Evolutionary conservation across 164 flowering plant species (phyloP).

Genomic region (Annona cherimola): DNA sequence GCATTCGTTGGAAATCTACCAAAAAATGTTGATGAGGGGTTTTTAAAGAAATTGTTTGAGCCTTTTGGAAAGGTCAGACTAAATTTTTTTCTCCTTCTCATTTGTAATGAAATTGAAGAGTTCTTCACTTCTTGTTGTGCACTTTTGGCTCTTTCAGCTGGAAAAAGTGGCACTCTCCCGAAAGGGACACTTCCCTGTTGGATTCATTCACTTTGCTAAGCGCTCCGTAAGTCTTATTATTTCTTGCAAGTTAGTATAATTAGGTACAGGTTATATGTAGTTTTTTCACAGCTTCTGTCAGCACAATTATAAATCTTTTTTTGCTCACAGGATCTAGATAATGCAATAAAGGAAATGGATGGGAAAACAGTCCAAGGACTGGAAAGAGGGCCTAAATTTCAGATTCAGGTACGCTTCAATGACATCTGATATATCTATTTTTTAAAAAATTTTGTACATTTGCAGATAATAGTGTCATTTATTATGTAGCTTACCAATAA

Average conservation of each 20-base stretch:
- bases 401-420: slow-evolving; percentile 19
- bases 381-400: slow-evolving; percentile 20
- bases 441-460: not conserved
- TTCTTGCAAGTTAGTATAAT: not conserved
- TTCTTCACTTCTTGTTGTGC: not conserved
- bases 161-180: slow-evolving; percentile 37
- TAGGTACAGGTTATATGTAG: too few species aligned
- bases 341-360: slow-evolving; percentile 36
- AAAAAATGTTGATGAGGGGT: slow-evolving; percentile 23
- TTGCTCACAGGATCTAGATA: slow-evolving; percentile 31
- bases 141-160: slow-evolving; percentile 23
- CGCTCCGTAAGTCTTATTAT: slow-evolving; percentile 26
- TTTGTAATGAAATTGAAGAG: not conserved
- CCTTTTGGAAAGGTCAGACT: slow-evolving; percentile 31
- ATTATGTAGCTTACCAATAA: too few species aligned
- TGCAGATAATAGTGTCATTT: not conserved
- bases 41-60: slow-evolving; percentile 26
- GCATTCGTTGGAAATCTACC: slow-evolving; percentile 42
- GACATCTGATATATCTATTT: not conserved
- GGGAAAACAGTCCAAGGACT: slow-evolving; percentile 30
- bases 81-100: not conserved
- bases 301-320: not conserved
- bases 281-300: not conserved
- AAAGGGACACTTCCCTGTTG: slow-evolving; percentile 30
- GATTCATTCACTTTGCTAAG: slow-evolving; percentile 34